Evolutionary conservation across 257 asterid species (phyloP).

Genomic region (Mitragyna speciosa): DNA sequence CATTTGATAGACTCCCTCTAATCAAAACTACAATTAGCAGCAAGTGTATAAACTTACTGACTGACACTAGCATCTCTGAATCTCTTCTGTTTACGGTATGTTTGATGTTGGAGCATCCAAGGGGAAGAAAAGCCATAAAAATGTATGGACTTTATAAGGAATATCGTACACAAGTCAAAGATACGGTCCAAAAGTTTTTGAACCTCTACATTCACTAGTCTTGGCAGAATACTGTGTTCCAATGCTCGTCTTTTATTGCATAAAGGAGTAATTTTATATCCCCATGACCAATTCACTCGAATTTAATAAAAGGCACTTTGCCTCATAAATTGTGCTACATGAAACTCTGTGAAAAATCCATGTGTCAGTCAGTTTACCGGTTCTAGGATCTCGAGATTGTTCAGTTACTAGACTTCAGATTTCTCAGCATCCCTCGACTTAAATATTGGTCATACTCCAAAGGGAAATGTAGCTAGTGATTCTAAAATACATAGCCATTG

Average conservation of each 20-base stretch:
- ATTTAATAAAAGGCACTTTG: slow-evolving; percentile 2
- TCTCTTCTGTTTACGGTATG: slow-evolving; percentile 1
- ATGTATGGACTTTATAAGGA: slow-evolving; percentile 40
- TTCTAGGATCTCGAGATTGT: slow-evolving; percentile 28
- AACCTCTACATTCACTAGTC: slow-evolving; percentile 42
- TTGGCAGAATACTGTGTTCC: slow-evolving; percentile 40
- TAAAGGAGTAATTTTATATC: not conserved
- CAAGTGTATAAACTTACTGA: slow-evolving; percentile 29
- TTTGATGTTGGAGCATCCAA: slow-evolving; percentile 30
- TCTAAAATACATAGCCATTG: not conserved
- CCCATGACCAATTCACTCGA: not conserved
- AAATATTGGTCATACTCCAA: not conserved
- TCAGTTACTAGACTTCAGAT: not conserved
- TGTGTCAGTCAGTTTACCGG: slow-evolving; percentile 24
- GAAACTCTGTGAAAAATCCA: slow-evolving; percentile 44
- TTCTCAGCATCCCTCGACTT: not conserved
- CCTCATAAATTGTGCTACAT: slow-evolving; percentile 37
- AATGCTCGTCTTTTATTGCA: not conserved
- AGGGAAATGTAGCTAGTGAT: not conserved
- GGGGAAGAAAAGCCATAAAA: slow-evolving; percentile 29
- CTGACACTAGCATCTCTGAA: slow-evolving; percentile 25
- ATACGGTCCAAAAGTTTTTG: slow-evolving; percentile 33
- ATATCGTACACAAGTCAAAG: slow-evolving; percentile 51
- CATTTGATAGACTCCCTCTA: slow-evolving; percentile 23
- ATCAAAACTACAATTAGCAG: slow-evolving; percentile 34